Evolutionary conservation across 2,329 filamentous ascomycete species (phyloP).

Genomic region (Aspergillus glaucus): DNA sequence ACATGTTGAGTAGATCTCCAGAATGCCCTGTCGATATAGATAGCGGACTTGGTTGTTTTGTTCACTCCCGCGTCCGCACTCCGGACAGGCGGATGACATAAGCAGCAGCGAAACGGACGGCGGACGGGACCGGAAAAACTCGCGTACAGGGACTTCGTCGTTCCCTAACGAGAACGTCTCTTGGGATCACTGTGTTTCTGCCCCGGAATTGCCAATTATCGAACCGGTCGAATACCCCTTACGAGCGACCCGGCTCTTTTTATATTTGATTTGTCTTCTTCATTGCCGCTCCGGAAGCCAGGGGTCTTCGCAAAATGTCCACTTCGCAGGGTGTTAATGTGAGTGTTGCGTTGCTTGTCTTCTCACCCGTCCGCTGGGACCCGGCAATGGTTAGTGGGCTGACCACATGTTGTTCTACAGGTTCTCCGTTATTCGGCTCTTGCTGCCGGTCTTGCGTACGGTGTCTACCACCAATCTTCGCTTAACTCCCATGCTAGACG

Average conservation of each 20-base stretch:
- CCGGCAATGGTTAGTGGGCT: constrained; percentile 9
- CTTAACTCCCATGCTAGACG: constrained; percentile 67
- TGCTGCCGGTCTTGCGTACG: constrained; percentile 86
- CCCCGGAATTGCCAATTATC: constrained; percentile 27
- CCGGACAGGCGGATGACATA: constrained; percentile 31
- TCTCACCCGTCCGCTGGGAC: constrained; percentile 10
- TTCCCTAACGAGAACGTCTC: background rate
- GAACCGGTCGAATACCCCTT: constrained; percentile 26
- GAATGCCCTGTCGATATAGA: background rate
- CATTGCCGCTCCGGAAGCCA: constrained; percentile 39
- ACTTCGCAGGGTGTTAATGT: constrained; percentile 63
- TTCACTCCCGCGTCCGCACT: constrained; percentile 7
- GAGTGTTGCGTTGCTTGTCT: constrained; percentile 23
- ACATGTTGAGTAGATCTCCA: constrained; percentile 18
- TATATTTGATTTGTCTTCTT: constrained; percentile 29
- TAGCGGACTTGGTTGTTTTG: constrained; percentile 5
- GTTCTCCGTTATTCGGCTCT: constrained; percentile 96
- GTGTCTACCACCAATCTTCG: constrained; percentile 83
- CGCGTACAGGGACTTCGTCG: constrained; percentile 34
- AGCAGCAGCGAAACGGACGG: constrained; percentile 20
- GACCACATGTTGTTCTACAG: constrained; percentile 45
- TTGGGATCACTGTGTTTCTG: background rate
- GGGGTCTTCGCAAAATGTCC: constrained; percentile 50
- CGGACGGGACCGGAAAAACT: constrained; percentile 36
- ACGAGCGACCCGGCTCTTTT: constrained; percentile 21